A percentile compares a stretch with the other conserved stretches of the same genome.
Conservation (phyloP, 1,284 basidiomycete species). For the Heterobasidion irregulare region DNA sequence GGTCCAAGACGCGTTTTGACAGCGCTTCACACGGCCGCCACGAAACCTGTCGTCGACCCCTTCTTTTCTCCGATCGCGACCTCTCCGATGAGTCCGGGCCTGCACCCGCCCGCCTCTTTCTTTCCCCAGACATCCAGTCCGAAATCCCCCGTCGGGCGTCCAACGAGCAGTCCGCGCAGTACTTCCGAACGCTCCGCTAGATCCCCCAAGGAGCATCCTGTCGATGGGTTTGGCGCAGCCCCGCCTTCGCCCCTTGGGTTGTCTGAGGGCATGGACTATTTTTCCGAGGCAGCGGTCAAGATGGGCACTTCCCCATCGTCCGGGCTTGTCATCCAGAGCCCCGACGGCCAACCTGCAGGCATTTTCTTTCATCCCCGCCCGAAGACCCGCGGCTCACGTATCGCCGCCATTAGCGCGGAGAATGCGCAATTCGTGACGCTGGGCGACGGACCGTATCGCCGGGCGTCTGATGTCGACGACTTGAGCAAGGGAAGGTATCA, state of each 20-base stretch:
- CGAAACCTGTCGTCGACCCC: constrained; percentile 79
- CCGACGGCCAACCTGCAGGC: constrained; percentile 87
- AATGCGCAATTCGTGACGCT: neutral
- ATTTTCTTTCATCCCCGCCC: constrained; percentile 88
- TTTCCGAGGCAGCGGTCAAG: constrained; percentile 67
- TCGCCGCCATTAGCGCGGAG: neutral
- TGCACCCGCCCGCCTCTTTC: constrained; percentile 31
- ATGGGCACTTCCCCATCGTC: constrained; percentile 74
- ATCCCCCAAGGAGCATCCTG: constrained; percentile 39
- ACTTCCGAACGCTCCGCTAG: constrained; percentile 50
- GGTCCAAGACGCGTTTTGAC: constrained; percentile 88
- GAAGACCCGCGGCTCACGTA: constrained; percentile 17
- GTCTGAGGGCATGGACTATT: constrained; percentile 82
- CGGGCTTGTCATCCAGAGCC: constrained; percentile 87
- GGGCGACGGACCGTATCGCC: constrained; percentile 2
- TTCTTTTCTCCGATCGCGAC: constrained; percentile 91
- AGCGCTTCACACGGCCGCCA: constrained; percentile 80
- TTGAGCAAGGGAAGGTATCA: neutral
- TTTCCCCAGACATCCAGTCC: constrained; percentile 30
- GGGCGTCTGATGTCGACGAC: constrained; percentile 4
- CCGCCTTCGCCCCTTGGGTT: constrained; percentile 69
- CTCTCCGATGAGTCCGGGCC: constrained; percentile 68
- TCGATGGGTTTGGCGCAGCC: constrained; percentile 31
- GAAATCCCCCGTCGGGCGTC: constrained; percentile 31
- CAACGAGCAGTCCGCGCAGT: constrained; percentile 41